Evolutionary conservation across 2,329 filamentous ascomycete genomes (phyloP), one percentile per base, ranked within the genome.

Genomic region (Xylariaceae sp.): DNA sequence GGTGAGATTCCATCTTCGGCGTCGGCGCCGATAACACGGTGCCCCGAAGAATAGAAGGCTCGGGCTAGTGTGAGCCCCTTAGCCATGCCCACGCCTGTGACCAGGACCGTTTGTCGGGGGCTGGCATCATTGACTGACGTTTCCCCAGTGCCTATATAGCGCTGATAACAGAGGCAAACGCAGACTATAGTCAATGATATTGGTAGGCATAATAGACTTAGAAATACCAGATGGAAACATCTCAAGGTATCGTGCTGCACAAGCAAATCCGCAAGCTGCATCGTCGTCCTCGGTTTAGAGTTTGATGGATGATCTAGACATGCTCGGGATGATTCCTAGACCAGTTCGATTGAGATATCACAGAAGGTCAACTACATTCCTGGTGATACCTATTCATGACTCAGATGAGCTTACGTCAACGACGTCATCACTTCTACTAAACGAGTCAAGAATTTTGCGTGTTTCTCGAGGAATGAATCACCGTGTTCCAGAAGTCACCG

Each of bases 1-100:
- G 74, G 69, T 31, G 75, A 64, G n/a, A 69, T 64, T 17, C 66
- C 49, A 1, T 72, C 66, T 42, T 80, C 75, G 45, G 84, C 80
- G 60, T 89, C 86, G 11, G 85, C 86, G 5, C 85, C 87, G 38
- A 90, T 77, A 36, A 90, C 85, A n/a, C 75, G 75, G 63, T 90
- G 84, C 2, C 85, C 84, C 1, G 76, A 74, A 19, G 76, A 66
- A 57, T 85, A 75, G 65, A 90, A 86, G 3, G 79, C 66, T 32
- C 87, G 78, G 5, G 86, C 84, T 9, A 91, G 69, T 0, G 74
- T 70, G 3, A 90, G 73, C 4, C 86, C 87, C 63, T 89, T 87
- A 39, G 80, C 75, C 78, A 89, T 90, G 41, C 82, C 81, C 2
- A 90, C 75, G 2, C 87, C 87, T 0, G 87, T 90, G 39, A 91